Evolutionary conservation across 192 early-diverging fungal species (phyloP).

Genomic region (Funneliformis mosseae): DNA sequence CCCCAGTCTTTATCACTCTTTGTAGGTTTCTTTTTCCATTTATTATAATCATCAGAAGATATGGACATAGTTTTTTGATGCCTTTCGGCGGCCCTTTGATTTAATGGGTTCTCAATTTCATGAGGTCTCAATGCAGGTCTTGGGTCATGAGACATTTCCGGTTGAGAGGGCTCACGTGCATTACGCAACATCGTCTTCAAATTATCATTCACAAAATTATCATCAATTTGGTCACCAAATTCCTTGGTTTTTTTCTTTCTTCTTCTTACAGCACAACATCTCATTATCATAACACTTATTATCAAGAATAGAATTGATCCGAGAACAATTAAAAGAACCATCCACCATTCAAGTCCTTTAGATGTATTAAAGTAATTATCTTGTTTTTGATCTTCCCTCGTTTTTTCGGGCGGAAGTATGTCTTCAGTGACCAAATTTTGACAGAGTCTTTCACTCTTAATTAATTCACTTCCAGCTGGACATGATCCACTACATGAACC

Average conservation of each 20-base stretch:
- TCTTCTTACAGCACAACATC: conserved; percentile 20
- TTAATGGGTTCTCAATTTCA: background rate
- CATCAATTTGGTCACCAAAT: conserved; percentile 22
- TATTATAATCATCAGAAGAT: background rate
- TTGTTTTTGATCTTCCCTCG: background rate
- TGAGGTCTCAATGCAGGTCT: background rate
- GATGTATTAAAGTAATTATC: too few relatives aligned
- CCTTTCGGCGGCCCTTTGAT: background rate
- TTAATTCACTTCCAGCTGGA: conserved; percentile 13
- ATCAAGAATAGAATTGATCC: background rate
- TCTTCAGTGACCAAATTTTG: background rate
- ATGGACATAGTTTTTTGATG: background rate
- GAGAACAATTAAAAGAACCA: conserved; percentile 12
- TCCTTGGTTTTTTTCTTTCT: conserved; percentile 6
- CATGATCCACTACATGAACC: conserved; percentile 32
- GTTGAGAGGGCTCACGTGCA: background rate
- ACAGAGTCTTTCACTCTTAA: conserved; percentile 16
- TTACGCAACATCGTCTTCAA: background rate
- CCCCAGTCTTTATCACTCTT: background rate
- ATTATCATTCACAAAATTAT: background rate
- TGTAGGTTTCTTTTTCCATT: background rate
- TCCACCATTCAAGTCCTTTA: conserved; percentile 16
- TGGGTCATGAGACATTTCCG: background rate
- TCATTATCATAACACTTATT: background rate
- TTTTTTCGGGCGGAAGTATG: background rate